A percentile compares a stretch with the other conserved stretches of the same genome.
These are phyloP conservation scores for Kwoniella botswanensis DNA, from an alignment of 768 basidiomycete genomes.

Conservation along the genomic window DNA sequence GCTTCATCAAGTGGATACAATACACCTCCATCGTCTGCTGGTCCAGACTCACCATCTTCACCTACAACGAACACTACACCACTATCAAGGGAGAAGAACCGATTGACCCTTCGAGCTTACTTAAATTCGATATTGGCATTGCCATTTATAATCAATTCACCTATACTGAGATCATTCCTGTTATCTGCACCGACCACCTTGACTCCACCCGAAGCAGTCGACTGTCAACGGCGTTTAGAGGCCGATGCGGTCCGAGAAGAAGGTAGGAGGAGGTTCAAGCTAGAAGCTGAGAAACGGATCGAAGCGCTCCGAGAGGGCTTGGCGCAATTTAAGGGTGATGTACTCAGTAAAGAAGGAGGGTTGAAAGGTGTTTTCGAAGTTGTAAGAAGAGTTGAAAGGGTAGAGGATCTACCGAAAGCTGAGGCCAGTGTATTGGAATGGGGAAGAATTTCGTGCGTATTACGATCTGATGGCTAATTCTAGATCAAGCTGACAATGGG, in stretches of 20 bases:
- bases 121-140: slow-evolving; percentile 78
- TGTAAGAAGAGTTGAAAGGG: slow-evolving; percentile 77
- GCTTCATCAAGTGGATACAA: slow-evolving; percentile 15
- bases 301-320: slow-evolving; percentile 83
- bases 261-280: slow-evolving; percentile 79
- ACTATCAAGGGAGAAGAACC: slow-evolving; percentile 88
- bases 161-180: slow-evolving; percentile 84
- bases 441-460: slow-evolving; percentile 92
- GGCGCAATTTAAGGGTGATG: slow-evolving; percentile 86
- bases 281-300: slow-evolving; percentile 83
- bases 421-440: slow-evolving; percentile 92
- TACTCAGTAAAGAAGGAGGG: slow-evolving; percentile 72
- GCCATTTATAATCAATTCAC: slow-evolving; percentile 76
- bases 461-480: not conserved
- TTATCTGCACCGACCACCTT: slow-evolving; percentile 74
- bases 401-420: slow-evolving; percentile 77
- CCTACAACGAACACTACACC: slow-evolving; percentile 55
- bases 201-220: slow-evolving; percentile 74
- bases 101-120: slow-evolving; percentile 90
- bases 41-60: slow-evolving; percentile 23
- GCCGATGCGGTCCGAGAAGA: slow-evolving; percentile 87
- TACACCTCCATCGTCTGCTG: slow-evolving; percentile 20
- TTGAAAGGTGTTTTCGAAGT: slow-evolving; percentile 84
- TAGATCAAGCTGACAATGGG: not conserved
- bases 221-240: slow-evolving; percentile 79